A percentile compares a stretch with the other conserved stretches of the same genome.
Evolutionary conservation across 2,329 filamentous ascomycete species (phyloP).

Genomic region (Phyllosticta capitalensis): DNA sequence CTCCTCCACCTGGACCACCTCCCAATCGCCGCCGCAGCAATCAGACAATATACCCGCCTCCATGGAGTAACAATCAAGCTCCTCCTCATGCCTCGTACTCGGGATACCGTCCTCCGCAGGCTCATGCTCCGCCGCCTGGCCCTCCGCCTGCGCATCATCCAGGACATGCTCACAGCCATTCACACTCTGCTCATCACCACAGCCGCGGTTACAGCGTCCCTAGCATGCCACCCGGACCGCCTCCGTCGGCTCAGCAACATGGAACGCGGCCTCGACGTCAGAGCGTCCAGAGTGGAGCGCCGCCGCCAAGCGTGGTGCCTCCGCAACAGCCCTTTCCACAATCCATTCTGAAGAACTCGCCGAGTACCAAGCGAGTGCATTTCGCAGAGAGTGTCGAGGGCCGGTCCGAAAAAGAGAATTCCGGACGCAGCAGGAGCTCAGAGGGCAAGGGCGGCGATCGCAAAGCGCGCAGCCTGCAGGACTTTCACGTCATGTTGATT

Average conservation of each 20-base stretch:
- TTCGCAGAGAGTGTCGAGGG: not conserved
- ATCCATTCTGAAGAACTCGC: not conserved
- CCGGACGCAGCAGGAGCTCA: not conserved
- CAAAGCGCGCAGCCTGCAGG: not conserved
- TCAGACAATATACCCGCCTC: not conserved
- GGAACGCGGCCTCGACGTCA: not conserved
- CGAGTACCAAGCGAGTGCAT: not conserved
- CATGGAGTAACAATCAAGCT: not conserved
- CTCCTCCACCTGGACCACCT: not conserved
- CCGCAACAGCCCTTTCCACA: not conserved
- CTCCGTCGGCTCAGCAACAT: not conserved
- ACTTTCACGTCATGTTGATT: constrained; percentile 1
- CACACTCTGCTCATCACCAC: not conserved
- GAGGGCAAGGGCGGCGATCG: not conserved
- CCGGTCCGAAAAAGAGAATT: not conserved
- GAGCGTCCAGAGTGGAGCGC: not conserved
- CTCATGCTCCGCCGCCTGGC: not conserved
- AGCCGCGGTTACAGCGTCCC: not conserved
- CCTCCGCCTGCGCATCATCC: not conserved
- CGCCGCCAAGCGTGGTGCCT: not conserved
- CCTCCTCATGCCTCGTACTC: not conserved
- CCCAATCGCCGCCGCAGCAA: not conserved
- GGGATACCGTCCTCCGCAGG: not conserved
- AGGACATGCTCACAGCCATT: not conserved
- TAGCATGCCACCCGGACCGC: not conserved